These are phyloP conservation scores for Hygrophorus pudorinus DNA, from an alignment of 768 basidiomycete genomes.

Conservation along the genomic window DNA sequence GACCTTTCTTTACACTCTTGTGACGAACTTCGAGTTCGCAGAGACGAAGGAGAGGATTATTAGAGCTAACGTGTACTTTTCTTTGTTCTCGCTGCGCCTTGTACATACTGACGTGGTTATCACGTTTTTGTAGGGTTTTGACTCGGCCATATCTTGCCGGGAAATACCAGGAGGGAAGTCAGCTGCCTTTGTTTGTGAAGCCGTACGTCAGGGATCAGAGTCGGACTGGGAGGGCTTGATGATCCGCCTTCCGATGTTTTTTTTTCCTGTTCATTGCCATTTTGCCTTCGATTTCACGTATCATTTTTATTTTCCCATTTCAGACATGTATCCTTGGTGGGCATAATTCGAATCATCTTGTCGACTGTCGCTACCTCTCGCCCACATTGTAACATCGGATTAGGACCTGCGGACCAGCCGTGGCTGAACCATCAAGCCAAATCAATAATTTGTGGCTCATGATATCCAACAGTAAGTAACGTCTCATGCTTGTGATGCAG, in stretches of 20 bases:
- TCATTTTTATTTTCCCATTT: too few relatives aligned
- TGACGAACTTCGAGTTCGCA: constrained; percentile 58
- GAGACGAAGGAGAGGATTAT: constrained; percentile 42
- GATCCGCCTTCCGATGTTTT: constrained; percentile 16
- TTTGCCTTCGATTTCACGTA: too few relatives aligned
- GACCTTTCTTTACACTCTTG: constrained; percentile 57
- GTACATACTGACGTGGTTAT: background rate
- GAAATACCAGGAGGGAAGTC: constrained; percentile 37
- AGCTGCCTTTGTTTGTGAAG: background rate
- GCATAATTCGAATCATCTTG: too few relatives aligned
- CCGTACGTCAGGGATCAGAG: background rate
- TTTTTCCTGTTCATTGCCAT: constrained; percentile 7
- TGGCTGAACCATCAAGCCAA: too few relatives aligned
- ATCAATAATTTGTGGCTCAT: too few relatives aligned
- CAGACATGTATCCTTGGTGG: too few relatives aligned
- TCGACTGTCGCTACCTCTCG: too few relatives aligned
- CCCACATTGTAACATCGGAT: too few relatives aligned
- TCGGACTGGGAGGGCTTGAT: background rate
- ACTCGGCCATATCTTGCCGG: constrained; percentile 54
- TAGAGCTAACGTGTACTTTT: constrained; percentile 52
- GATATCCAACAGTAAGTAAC: too few relatives aligned
- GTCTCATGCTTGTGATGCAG: too few relatives aligned
- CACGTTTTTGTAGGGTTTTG: constrained; percentile 34
- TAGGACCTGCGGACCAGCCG: too few relatives aligned
- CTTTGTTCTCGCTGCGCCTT: background rate